Evolutionary conservation across 2,329 filamentous ascomycete species (phyloP), one percentile per base, ranked within the genome.

Genomic region (Colletotrichum chrysophilum): DNA sequence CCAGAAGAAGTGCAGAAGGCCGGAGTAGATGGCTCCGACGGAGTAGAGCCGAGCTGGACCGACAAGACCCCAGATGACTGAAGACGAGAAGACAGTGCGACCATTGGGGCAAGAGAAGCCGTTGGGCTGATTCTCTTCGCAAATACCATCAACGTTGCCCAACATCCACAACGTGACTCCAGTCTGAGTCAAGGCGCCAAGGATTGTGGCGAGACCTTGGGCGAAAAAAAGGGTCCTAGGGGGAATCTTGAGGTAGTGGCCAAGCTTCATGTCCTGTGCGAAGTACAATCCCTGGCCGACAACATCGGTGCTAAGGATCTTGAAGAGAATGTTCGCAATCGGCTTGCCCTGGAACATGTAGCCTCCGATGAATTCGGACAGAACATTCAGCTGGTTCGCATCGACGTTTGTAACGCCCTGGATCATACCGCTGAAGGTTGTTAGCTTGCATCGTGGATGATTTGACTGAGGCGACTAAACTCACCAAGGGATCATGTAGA

Each of bases 51-150:
- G 79, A 26, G 77, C 79, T 1, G 84, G 84, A 0, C 84, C 91
- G 64, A 93, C 91, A 13, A 91, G 86, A 68, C 91, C 91, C 91
- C 91, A 92, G 74, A 92, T 88, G 6, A 92, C 86, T 7, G 88
- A 90, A n/a, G 88, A 88, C 16, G 89, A 91, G 84, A 90, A 93
- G 79, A 92, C 92, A 0, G 91, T 90, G 38, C 87, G 87, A n/a
- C 89, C 89, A 38, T 87, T 86, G 16, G 91, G 91, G 79, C 91
- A 93, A 34, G 85, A 89, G 79, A 91, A 89, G 66, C 88, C 87
- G 78, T 88, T 87, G 2, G 80, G 32, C 76, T 92, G 89, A 1
- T 86, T 64, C 1, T 79, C 74, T 2, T 84, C 86, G 82, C 91
- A 93, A 38, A 93, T 87, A 7, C 86, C 85, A 4, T 86, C 77